Conservation (phyloP, 2,329 filamentous ascomycete species). For the Lasiodiplodia theobromae region DNA sequence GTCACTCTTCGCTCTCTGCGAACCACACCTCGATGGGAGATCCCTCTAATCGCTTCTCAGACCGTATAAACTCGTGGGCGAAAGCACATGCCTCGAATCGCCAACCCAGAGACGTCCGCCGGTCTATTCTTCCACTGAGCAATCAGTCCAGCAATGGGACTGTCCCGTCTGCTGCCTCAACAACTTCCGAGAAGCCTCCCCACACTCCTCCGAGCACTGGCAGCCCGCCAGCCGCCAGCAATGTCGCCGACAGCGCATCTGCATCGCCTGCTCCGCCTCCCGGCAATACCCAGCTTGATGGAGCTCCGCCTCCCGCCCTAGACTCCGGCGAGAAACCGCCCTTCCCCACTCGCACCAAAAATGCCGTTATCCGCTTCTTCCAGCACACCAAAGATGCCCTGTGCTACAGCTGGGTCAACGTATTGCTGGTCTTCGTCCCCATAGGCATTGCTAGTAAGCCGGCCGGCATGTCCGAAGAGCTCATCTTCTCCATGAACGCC, state of each 20-base stretch:
- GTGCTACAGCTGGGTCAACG: constrained; percentile 78
- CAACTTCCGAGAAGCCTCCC: constrained; percentile 23
- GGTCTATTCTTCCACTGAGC: constrained; percentile 38
- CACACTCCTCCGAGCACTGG: constrained; percentile 32
- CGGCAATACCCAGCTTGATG: constrained; percentile 57
- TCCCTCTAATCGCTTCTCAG: constrained; percentile 59
- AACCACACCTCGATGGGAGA: constrained; percentile 60
- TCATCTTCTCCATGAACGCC: constrained; percentile 60
- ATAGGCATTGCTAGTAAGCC: constrained; percentile 72
- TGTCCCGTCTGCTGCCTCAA: constrained; percentile 36
- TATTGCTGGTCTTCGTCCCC: constrained; percentile 79
- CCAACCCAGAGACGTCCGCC: constrained; percentile 34
- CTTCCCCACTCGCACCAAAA: constrained; percentile 58
- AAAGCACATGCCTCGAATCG: constrained; percentile 54
- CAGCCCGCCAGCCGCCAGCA: constrained; percentile 38
- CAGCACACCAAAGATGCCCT: constrained; percentile 65
- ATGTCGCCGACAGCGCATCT: constrained; percentile 40
- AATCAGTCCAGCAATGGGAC: constrained; percentile 39
- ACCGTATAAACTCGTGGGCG: constrained; percentile 60
- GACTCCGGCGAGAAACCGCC: constrained; percentile 50
- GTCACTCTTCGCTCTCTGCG: constrained; percentile 29
- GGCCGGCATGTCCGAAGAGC: constrained; percentile 48
- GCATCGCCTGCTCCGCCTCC: constrained; percentile 46
- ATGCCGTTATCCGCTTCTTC: constrained; percentile 60
- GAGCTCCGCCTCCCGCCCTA: constrained; percentile 63